Evolutionary conservation across 352 stramenopile genomes (phyloP).

Genomic region (Globisporangium acanthophoron): DNA sequence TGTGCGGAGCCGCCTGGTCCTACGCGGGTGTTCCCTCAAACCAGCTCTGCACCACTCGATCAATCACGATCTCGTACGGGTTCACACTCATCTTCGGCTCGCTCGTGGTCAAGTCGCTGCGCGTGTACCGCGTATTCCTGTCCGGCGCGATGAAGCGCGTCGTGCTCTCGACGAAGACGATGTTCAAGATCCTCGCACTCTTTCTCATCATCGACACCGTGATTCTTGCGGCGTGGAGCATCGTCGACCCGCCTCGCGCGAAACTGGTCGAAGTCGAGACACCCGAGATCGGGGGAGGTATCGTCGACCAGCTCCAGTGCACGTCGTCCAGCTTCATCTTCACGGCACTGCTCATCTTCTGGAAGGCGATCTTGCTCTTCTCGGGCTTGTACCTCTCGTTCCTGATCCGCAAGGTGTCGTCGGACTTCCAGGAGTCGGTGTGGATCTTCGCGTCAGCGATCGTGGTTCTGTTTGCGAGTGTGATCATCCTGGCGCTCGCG

Average conservation of each 20-base stretch:
- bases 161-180: conserved; percentile 26
- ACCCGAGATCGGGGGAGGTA: not conserved
- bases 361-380: conserved; percentile 25
- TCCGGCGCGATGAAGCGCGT: conserved; percentile 36
- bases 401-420: conserved; percentile 27
- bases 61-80: not conserved
- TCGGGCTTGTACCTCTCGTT: conserved; percentile 17
- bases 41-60: conserved; percentile 18
- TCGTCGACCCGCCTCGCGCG: conserved; percentile 2
- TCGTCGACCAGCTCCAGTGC: not conserved
- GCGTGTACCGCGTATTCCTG: conserved; percentile 47
- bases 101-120: conserved; percentile 43
- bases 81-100: conserved; percentile 55
- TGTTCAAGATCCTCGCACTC: conserved; percentile 33
- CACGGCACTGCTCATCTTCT: conserved; percentile 33
- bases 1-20: conserved; percentile 28
- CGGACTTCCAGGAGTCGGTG: conserved; percentile 37
- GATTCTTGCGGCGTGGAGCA: conserved; percentile 1
- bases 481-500: conserved; percentile 20
- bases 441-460: conserved; percentile 27
- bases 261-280: too few species aligned
- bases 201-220: conserved; percentile 19
- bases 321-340: conserved; percentile 18
- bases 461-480: conserved; percentile 14
- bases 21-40: conserved; percentile 38